Conservation (phyloP, 1,284 basidiomycete genomes). For the Ustilago loliicola region DNA sequence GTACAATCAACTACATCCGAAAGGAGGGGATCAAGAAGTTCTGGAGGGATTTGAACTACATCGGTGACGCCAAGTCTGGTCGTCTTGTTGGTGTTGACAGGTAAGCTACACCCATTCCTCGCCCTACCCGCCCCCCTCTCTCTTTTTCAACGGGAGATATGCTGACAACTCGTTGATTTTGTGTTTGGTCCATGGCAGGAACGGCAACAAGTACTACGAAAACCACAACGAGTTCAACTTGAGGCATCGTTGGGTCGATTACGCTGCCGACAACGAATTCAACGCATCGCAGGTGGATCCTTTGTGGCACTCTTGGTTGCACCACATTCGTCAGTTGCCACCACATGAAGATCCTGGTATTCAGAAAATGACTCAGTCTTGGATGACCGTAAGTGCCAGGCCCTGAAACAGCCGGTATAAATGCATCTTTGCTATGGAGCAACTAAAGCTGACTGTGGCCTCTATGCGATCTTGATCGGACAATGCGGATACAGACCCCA, state of each 20-base stretch:
- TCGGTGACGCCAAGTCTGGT: slow-evolving; percentile 69
- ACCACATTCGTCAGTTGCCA: slow-evolving; percentile 61
- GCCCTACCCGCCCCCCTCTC: neutral
- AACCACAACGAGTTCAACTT: slow-evolving; percentile 65
- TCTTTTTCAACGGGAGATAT: neutral
- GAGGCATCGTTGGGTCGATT: slow-evolving; percentile 69
- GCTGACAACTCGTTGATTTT: neutral
- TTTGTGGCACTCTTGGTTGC: slow-evolving; percentile 68
- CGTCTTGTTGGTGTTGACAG: slow-evolving; percentile 65
- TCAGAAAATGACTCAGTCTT: slow-evolving; percentile 53
- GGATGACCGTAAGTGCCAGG: slow-evolving; percentile 57
- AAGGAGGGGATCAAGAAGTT: slow-evolving; percentile 64
- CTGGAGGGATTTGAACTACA: slow-evolving; percentile 68
- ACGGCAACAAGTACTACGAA: slow-evolving; percentile 70
- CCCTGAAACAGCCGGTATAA: too few species aligned
- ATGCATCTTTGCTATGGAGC: neutral
- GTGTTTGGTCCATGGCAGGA: slow-evolving; percentile 22
- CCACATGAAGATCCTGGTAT: slow-evolving; percentile 57
- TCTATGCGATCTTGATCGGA: too few species aligned
- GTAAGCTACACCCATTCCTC: slow-evolving; percentile 29
- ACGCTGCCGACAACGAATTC: slow-evolving; percentile 59
- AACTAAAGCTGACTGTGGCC: slow-evolving; percentile 1
- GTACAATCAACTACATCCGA: slow-evolving; percentile 64
- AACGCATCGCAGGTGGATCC: slow-evolving; percentile 67
- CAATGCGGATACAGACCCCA: slow-evolving; percentile 37